These are phyloP conservation scores for Lepidium didymum DNA, from an alignment of 345 rosid species.

Conservation along the genomic window DNA sequence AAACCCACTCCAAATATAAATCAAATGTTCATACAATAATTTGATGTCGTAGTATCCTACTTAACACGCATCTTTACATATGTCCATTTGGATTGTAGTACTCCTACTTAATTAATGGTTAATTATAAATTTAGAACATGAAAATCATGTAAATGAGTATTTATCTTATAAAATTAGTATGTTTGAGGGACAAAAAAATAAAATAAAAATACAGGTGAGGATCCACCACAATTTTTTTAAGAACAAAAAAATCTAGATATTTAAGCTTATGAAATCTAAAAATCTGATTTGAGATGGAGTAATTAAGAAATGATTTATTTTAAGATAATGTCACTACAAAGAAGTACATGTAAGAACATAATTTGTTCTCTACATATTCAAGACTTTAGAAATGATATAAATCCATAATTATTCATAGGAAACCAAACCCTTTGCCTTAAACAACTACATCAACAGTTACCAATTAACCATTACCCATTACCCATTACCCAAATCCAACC, in stretches of 20 bases:
- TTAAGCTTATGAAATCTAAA: no score
- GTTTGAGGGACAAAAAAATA: no score
- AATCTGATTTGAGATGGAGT: background rate
- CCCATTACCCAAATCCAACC: slow-evolving; percentile 82
- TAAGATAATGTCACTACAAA: background rate
- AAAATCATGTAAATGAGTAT: no score
- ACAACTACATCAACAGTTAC: background rate
- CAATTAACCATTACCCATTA: background rate
- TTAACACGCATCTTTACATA: no score
- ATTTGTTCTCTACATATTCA: background rate
- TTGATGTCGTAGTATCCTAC: no score
- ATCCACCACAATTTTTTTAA: background rate
- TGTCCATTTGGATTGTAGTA: no score
- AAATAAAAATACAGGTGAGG: no score
- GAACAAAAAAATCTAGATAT: background rate
- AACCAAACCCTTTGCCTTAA: background rate
- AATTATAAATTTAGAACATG: no score
- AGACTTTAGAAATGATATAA: background rate
- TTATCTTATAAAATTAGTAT: no score
- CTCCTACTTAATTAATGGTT: no score
- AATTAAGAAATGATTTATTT: background rate
- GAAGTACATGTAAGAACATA: background rate
- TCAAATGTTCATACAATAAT: background rate
- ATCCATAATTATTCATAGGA: background rate
- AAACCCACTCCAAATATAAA: background rate